Evolutionary conservation across 352 stramenopile genomes (phyloP).

Genomic region (Phytophthora litchii): DNA sequence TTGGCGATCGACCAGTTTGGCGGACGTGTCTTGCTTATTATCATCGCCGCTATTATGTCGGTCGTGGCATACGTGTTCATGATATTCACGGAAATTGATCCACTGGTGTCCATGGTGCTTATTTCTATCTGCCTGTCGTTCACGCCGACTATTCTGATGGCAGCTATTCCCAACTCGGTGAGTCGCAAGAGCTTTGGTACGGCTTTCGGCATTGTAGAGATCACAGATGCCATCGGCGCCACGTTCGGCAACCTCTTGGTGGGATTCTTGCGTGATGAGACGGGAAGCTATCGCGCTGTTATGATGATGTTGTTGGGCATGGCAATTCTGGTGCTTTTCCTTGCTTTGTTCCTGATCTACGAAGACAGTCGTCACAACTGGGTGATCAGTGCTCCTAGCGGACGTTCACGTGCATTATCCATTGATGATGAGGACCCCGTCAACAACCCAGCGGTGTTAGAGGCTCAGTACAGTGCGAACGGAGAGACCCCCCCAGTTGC

Average conservation of each 20-base stretch:
- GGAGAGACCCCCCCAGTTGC: conserved; percentile 21
- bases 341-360: conserved; percentile 69
- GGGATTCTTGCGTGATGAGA: conserved; percentile 82
- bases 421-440: conserved; percentile 68
- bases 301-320: conserved; percentile 86
- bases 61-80: conserved; percentile 85
- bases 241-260: conserved; percentile 87
- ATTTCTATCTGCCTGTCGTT: conserved; percentile 89
- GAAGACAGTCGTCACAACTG: conserved; percentile 66
- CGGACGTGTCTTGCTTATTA: conserved; percentile 83
- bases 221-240: conserved; percentile 81
- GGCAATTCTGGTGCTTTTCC: conserved; percentile 66
- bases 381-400: conserved; percentile 61
- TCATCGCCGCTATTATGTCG: conserved; percentile 68
- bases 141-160: conserved; percentile 90
- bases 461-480: conserved; percentile 36
- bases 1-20: conserved; percentile 90
- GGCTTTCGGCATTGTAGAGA: conserved; percentile 89
- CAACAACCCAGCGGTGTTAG: conserved; percentile 43
- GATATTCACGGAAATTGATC: conserved; percentile 80
- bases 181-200: conserved; percentile 76
- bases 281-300: conserved; percentile 79
- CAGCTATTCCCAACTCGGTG: conserved; percentile 82
- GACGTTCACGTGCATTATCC: conserved; percentile 57
- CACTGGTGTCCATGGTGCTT: conserved; percentile 86